Evolutionary conservation across 768 basidiomycete genomes (phyloP).

Genomic region (Mycena indigotica): DNA sequence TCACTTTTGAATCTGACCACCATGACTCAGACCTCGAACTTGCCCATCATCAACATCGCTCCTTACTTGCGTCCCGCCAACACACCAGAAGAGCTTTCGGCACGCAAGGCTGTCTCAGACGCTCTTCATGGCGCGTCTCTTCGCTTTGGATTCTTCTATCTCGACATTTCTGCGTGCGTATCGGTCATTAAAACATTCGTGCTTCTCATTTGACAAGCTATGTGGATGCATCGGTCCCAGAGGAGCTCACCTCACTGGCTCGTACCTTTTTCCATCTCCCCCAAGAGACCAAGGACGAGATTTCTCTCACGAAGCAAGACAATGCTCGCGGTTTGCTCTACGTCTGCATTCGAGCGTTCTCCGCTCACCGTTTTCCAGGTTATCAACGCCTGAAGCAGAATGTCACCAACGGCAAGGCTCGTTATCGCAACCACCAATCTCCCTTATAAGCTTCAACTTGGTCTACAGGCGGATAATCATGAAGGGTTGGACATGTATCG

Average conservation of each 20-base stretch:
- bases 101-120: conserved; percentile 49
- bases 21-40: conserved; percentile 23
- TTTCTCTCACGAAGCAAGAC: conserved; percentile 71
- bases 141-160: conserved; percentile 88
- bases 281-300: conserved; percentile 75
- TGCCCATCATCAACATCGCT: conserved; percentile 75
- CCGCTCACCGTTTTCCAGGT: conserved; percentile 46
- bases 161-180: conserved; percentile 56
- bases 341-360: background rate
- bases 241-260: conserved; percentile 65
- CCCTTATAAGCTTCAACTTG: background rate
- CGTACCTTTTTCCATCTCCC: conserved; percentile 73
- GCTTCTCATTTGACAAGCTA: conserved; percentile 28
- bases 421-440: background rate
- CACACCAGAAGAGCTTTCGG: conserved; percentile 32
- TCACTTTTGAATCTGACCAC: background rate
- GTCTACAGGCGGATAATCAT: conserved; percentile 65
- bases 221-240: conserved; percentile 58
- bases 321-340: conserved; percentile 64
- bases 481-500: conserved; percentile 85
- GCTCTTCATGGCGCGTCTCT: conserved; percentile 75
- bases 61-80: conserved; percentile 51
- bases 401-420: conserved; percentile 67
- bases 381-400: conserved; percentile 83
- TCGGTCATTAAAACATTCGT: background rate